Percentiles rank a stretch among this genome's conserved stretches.
These are phyloP conservation scores for Uronychia binucleata DNA, from an alignment of 73 alveolate species.

Conservation along the genomic window DNA sequence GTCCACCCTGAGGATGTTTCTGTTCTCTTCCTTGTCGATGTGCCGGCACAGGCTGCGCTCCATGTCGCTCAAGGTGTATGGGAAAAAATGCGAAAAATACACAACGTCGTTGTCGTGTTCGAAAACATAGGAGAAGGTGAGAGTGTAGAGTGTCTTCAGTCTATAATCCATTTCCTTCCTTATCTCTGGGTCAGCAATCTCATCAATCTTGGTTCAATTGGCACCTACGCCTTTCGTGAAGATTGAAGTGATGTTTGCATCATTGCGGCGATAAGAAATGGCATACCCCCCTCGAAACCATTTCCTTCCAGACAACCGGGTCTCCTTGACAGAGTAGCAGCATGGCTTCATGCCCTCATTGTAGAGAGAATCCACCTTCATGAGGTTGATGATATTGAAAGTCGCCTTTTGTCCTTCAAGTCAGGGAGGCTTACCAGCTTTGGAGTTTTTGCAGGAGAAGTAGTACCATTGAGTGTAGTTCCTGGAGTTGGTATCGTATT, in stretches of 20 bases:
- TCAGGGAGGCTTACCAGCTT: slow-evolving; percentile 52
- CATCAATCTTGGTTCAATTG: slow-evolving; percentile 12
- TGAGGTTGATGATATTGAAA: slow-evolving; percentile 71
- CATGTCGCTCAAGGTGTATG: slow-evolving; percentile 82
- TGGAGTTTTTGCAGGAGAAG: slow-evolving; percentile 65
- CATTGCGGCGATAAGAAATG: slow-evolving; percentile 63
- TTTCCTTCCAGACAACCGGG: slow-evolving; percentile 15
- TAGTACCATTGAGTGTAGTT: slow-evolving; percentile 89
- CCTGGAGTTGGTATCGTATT: slow-evolving; percentile 80
- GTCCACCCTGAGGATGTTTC: slow-evolving; percentile 36
- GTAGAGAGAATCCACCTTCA: slow-evolving; percentile 80
- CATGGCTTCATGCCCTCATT: slow-evolving; percentile 88
- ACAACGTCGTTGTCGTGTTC: slow-evolving; percentile 81
- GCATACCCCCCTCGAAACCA: slow-evolving; percentile 83
- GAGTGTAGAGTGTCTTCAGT: slow-evolving; percentile 71
- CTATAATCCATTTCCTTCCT: slow-evolving; percentile 32
- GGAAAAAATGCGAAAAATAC: slow-evolving; percentile 85
- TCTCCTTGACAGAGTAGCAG: slow-evolving; percentile 51
- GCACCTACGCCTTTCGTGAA: slow-evolving; percentile 34
- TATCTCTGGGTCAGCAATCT: slow-evolving; percentile 17
- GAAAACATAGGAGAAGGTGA: slow-evolving; percentile 81
- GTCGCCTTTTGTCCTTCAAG: slow-evolving; percentile 42
- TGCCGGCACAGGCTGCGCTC: slow-evolving; percentile 21
- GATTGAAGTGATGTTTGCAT: slow-evolving; percentile 30
- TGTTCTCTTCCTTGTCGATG: slow-evolving; percentile 12